Evolutionary conservation across 495 filamentous ascomycete species (phyloP), one percentile per base, ranked within the genome.

Genomic region (Aspergillus indologenus): DNA sequence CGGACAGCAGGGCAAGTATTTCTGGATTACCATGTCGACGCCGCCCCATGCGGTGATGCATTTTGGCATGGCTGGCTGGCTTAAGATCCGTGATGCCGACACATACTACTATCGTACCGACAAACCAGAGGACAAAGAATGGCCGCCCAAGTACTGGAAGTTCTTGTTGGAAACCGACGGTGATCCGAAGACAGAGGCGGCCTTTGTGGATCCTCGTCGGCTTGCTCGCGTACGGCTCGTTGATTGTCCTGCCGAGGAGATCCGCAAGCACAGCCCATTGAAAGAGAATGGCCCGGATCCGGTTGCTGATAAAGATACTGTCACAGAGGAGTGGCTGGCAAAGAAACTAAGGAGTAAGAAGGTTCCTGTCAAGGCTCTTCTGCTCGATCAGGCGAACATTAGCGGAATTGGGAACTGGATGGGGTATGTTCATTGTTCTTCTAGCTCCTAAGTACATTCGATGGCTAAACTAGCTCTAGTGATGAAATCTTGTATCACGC

Each of bases 401-500:
- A 92, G 90, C 64, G 94, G 94, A 5, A 90, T 98, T 50, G 94
- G 94, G 2, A 98, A 97, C 64, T 98, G 93, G 94, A 91, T 98
- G 62, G 91, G 85, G 83, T 86, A 75, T 60, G 81, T 67, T n/a
- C 48, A 47, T 24, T 20, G n/a, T 24, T 31, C 57, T 17, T 50
- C 46, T 51, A 24, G 17, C 2, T 26, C 29, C 23, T 3, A 19
- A 31, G 23, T 22, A 54, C 19, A 47, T 42, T 21, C 54, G 19
- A 18, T 5, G 6, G 42, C 63, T 73, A 40, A 73, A 60, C 47
- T 5, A 19, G 20, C 51, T 26, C 31, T 44, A 87, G 84, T 0
- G 94, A 98, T 66, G 94, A 98, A 62, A 86, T 96, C 26, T 69
- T 98, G 24, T 97, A 90, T 65, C 84, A 96, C 63, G 87, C 92